These are phyloP conservation scores for Neohortaea acidophila DNA, from an alignment of 495 filamentous ascomycete species.

Conservation along the genomic window DNA sequence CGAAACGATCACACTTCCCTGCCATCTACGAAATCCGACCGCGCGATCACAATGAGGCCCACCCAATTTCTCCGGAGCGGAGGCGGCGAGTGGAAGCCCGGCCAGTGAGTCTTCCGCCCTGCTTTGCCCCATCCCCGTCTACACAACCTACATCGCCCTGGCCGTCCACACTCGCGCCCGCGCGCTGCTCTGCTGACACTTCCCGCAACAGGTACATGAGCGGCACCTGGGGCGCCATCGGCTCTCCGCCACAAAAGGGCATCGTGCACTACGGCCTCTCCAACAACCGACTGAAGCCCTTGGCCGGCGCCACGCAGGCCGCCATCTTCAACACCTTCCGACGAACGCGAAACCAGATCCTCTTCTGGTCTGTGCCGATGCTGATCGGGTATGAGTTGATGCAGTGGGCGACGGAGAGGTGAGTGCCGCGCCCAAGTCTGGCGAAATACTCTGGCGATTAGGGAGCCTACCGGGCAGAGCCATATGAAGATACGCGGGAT, in stretches of 20 bases:
- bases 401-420: conserved; percentile 79
- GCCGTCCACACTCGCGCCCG: background rate
- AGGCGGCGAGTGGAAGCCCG: conserved; percentile 26
- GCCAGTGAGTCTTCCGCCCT: conserved; percentile 29
- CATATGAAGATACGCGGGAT: background rate
- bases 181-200: background rate
- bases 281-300: conserved; percentile 40
- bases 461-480: background rate
- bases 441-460: background rate
- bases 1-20: no score
- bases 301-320: conserved; percentile 35
- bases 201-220: conserved; percentile 48
- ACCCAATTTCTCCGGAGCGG: conserved; percentile 18
- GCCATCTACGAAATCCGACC: background rate
- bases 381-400: conserved; percentile 58
- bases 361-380: conserved; percentile 72
- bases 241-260: conserved; percentile 35
- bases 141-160: conserved; percentile 6
- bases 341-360: conserved; percentile 47
- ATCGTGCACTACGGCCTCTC: conserved; percentile 37
- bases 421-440: conserved; percentile 25
- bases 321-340: conserved; percentile 53
- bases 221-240: conserved; percentile 72
- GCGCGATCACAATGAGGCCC: conserved; percentile 21
- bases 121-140: conserved; percentile 13